Percentiles rank a stretch among this genome's conserved stretches.
Evolutionary conservation across 129 eudicot genomes (phyloP).

Genomic region (Lonicera japonica): DNA sequence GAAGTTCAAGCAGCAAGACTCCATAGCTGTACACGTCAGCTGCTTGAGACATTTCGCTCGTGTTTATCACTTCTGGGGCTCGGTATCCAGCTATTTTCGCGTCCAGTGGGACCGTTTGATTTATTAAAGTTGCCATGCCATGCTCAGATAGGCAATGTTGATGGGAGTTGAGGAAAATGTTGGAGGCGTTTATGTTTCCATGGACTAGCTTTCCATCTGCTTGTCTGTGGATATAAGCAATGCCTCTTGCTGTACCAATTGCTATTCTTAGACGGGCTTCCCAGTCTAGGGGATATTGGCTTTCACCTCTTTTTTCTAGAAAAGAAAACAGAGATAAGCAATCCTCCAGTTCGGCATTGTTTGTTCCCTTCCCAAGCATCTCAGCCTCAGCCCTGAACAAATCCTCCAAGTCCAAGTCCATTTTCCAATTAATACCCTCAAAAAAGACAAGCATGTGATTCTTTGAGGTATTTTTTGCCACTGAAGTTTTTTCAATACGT

Average conservation of each 20-base stretch:
- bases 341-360: constrained; percentile 90
- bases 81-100: too few relatives aligned
- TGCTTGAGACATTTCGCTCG: too few relatives aligned
- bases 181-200: constrained; percentile 85
- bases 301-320: constrained; percentile 56
- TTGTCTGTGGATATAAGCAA: constrained; percentile 71
- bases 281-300: constrained; percentile 65
- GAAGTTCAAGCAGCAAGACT: constrained; percentile 63
- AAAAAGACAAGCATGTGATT: constrained; percentile 60
- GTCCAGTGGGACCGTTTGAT: too few relatives aligned
- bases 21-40: too few relatives aligned
- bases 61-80: too few relatives aligned
- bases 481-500: too few relatives aligned
- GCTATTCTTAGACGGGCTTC: constrained; percentile 65
- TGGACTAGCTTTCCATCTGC: constrained; percentile 64
- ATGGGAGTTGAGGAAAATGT: constrained; percentile 65
- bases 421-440: constrained; percentile 65
- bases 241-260: too few relatives aligned
- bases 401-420: constrained; percentile 93
- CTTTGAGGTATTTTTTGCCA: too few relatives aligned
- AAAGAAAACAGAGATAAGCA: background rate
- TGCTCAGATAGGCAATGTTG: constrained; percentile 53
- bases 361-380: constrained; percentile 90
- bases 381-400: constrained; percentile 88
- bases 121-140: constrained; percentile 83